Evolutionary conservation across 2,329 filamentous ascomycete species (phyloP), one percentile per base, ranked within the genome.

Genomic region (Verticillium isaacii): DNA sequence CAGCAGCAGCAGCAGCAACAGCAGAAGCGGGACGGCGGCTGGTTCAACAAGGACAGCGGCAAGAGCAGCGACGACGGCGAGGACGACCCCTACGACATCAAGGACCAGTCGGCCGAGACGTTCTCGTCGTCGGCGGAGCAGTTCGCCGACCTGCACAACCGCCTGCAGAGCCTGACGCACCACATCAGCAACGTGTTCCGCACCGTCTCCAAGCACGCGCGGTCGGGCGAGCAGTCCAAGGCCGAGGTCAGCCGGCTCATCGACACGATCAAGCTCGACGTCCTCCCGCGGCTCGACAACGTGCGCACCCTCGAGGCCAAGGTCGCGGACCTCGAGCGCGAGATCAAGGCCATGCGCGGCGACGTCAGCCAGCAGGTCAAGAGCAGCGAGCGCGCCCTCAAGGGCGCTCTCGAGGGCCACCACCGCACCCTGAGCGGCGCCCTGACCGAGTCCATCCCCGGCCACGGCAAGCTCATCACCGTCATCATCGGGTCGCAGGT

Each of bases 71-170:
- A 68, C 45, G 61, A 68, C 66, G 61, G 70, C 45, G 32, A 36
- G 37, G 61, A 72, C 17, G 73, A 76, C 55, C 64, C 68, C 17
- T 76, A 78, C 57, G 75, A 78, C 62, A 72, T 84, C 55, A 77
- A 80, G 55, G 84, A 87, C 68, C 67, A 77, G 62, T 71, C 77
- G 37, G 74, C 84, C 58, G 78, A 82, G 56, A 69, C 71, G 36
- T 82, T 83, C 70, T 75, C 77, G 25, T 80, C 77, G 55, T 82
- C 82, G 66, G 77, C 77, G 67, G 77, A 78, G 14, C 92, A 97
- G 74, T 94, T 97, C 72, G 82, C 84, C 37, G 93, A 97, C 72
- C 82, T 98, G 15, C 90, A 96, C 79, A 90, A 90, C 78, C 90
- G 93, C 36, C 79, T 98, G 19, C 92, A 93, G 74, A 82, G 80